These are phyloP conservation scores for Platanthera zijinensis DNA, from an alignment of 106 monocot species.

Conservation along the genomic window DNA sequence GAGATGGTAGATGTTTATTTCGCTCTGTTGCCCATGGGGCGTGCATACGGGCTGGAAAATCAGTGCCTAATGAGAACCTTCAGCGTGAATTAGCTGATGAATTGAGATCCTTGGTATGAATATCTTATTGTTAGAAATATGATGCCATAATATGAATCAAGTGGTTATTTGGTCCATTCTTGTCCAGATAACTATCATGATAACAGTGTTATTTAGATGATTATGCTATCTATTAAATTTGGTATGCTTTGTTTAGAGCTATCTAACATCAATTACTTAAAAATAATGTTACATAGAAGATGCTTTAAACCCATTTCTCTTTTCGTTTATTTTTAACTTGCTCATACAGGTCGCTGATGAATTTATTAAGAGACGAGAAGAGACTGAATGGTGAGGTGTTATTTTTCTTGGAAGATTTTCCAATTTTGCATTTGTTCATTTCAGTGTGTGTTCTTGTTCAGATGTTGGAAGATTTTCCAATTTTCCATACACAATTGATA, in stretches of 20 bases:
- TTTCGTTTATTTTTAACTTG: not conserved
- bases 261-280: too few relatives aligned
- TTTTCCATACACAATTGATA: not conserved
- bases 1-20: slow-evolving; percentile 98
- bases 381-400: slow-evolving; percentile 81
- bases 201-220: not conserved
- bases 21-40: slow-evolving; percentile 90
- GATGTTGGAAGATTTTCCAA: not conserved
- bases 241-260: not conserved
- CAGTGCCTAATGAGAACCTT: slow-evolving; percentile 48
- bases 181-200: not conserved
- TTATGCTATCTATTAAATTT: not conserved
- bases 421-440: not conserved
- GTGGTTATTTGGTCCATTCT: not conserved
- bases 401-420: not conserved
- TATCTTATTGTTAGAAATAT: not conserved
- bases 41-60: slow-evolving; percentile 63
- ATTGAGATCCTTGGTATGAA: slow-evolving; percentile 39
- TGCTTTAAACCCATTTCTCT: not conserved
- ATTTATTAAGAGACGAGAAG: slow-evolving; percentile 74
- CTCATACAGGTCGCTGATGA: slow-evolving; percentile 81
- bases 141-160: not conserved
- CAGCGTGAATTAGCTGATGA: slow-evolving; percentile 91
- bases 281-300: too few relatives aligned
- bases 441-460: not conserved